A percentile compares a stretch with the other conserved stretches of the same genome.
phyloP scores from a whole-genome alignment of 257 asterid species.

The Thymus quinquecostatus region DNA sequence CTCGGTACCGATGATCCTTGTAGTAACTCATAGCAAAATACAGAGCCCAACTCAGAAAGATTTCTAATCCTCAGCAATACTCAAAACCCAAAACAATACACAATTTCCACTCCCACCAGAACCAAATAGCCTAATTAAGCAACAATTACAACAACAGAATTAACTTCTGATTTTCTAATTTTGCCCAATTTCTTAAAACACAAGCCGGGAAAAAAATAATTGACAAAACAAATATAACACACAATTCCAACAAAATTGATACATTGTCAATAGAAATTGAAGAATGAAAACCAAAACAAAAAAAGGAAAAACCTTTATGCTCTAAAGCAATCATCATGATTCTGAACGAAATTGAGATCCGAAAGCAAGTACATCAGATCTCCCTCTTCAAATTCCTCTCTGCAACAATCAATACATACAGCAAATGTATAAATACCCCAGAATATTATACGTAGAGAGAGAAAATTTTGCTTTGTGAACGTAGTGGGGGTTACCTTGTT shows the following conservation, averaged over 20 bases:
- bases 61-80: not conserved
- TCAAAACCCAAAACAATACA: conserved; percentile 13
- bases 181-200: not conserved
- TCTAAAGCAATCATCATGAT: conserved; percentile 70
- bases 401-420: conserved; percentile 28
- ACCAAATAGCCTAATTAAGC: conserved; percentile 1
- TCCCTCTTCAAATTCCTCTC: conserved; percentile 54
- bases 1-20: conserved; percentile 4
- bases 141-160: not conserved
- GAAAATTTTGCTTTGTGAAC: not conserved
- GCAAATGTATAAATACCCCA: not conserved
- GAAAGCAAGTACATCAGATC: conserved; percentile 82
- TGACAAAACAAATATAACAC: not conserved
- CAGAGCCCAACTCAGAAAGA: not conserved
- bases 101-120: conserved; percentile 20
- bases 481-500: conserved; percentile 28
- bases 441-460: too few species aligned
- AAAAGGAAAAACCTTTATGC: conserved; percentile 54
- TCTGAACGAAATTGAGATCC: conserved; percentile 60
- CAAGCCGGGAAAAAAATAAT: not conserved
- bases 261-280: conserved; percentile 4
- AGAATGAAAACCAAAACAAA: not conserved
- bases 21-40: not conserved
- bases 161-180: not conserved
- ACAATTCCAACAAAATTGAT: conserved; percentile 21